Conservation (phyloP, 2,329 filamentous ascomycete genomes). For the Talaromyces piceae region DNA sequence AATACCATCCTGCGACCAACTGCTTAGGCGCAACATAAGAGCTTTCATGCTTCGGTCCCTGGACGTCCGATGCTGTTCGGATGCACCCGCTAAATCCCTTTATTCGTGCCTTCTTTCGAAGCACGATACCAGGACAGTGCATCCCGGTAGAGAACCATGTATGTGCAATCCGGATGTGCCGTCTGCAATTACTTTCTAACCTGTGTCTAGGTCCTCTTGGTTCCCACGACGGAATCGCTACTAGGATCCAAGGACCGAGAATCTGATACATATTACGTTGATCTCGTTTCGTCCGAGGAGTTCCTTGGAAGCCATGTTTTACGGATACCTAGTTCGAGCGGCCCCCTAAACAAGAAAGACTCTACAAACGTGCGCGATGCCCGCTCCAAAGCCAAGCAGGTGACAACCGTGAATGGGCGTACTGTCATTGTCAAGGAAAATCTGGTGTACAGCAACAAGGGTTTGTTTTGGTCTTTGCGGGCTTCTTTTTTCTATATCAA, state of each 20-base stretch:
- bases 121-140: conserved; percentile 85
- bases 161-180: conserved; percentile 17
- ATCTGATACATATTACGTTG: conserved; percentile 65
- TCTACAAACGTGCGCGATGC: conserved; percentile 69
- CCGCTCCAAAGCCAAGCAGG: conserved; percentile 88
- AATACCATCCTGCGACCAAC: conserved; percentile 11
- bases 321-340: conserved; percentile 59
- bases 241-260: conserved; percentile 83
- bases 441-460: conserved; percentile 93
- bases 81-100: conserved; percentile 99
- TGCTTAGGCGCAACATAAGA: conserved; percentile 30
- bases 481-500: conserved; percentile 1
- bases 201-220: conserved; percentile 64
- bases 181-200: conserved; percentile 10
- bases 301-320: conserved; percentile 96
- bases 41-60: conserved; percentile 23
- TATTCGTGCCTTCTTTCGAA: conserved; percentile 97
- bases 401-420: conserved; percentile 83
- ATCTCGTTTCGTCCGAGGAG: conserved; percentile 82
- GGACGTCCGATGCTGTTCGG: conserved; percentile 48
- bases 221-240: conserved; percentile 87
- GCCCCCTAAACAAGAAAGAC: conserved; percentile 44
- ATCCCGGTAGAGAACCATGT: conserved; percentile 81
- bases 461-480: conserved; percentile 41
- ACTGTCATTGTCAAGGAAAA: conserved; percentile 93